Evolutionary conservation across 164 flowering plant genomes (phyloP).

Genomic region (Nymphaea colorata): DNA sequence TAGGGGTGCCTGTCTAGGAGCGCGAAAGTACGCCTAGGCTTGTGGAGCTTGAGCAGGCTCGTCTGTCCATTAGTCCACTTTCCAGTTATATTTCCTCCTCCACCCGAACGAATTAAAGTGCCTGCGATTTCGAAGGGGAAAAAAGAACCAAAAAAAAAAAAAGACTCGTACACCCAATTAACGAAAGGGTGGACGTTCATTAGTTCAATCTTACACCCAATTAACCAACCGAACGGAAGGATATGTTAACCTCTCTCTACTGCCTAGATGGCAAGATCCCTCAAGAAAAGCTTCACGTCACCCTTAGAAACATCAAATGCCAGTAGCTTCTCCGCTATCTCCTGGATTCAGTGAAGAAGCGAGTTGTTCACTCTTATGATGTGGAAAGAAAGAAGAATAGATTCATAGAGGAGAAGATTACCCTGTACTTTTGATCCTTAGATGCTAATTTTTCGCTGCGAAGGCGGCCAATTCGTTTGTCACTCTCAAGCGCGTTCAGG

Average conservation of each 20-base stretch:
- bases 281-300: conserved; percentile 45
- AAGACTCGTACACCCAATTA: too few species aligned
- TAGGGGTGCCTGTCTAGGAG: too few species aligned
- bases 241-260: not conserved
- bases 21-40: too few species aligned
- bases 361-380: not conserved
- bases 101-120: too few species aligned
- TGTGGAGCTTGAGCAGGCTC: too few species aligned
- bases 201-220: too few species aligned
- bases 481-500: conserved; percentile 27
- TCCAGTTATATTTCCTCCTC: too few species aligned
- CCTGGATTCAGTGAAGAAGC: conserved; percentile 27
- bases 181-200: too few species aligned
- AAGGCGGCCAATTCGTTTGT: conserved; percentile 36
- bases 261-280: conserved; percentile 28
- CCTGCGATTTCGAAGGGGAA: too few species aligned
- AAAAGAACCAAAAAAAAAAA: too few species aligned
- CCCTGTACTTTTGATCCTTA: conserved; percentile 67
- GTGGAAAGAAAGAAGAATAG: not conserved
- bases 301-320: conserved; percentile 50
- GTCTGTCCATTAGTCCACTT: too few species aligned
- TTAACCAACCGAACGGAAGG: too few species aligned
- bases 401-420: conserved; percentile 7
- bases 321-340: conserved; percentile 50
- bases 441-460: conserved; percentile 32